phyloP scores from a whole-genome alignment of 2,329 filamentous ascomycete genomes.

The Calonectria montana region DNA sequence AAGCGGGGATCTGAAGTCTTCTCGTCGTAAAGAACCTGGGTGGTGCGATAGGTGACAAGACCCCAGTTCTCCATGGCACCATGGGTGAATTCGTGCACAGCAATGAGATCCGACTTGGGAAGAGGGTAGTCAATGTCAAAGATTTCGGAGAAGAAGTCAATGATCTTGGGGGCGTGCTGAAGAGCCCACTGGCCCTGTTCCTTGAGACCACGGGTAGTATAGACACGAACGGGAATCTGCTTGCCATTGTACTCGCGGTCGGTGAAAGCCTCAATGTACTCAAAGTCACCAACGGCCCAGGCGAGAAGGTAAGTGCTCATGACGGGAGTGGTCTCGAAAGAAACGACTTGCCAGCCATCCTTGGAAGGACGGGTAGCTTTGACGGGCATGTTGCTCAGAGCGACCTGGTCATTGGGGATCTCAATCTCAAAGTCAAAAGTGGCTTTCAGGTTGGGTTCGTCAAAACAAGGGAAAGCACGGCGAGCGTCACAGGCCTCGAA shows the following conservation, averaged over 20 bases:
- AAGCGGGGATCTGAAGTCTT: constrained; percentile 89
- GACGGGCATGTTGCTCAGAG: constrained; percentile 95
- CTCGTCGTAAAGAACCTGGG: constrained; percentile 95
- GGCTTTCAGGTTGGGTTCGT: constrained; percentile 96
- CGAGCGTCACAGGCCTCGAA: constrained; percentile 97
- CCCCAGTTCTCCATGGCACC: constrained; percentile 98
- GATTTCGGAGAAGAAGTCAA: constrained; percentile 96
- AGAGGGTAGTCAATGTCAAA: constrained; percentile 94
- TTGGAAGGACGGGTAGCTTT: constrained; percentile 71
- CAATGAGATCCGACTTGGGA: constrained; percentile 90
- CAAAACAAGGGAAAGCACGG: constrained; percentile 96
- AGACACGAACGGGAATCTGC: constrained; percentile 91
- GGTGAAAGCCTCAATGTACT: constrained; percentile 94
- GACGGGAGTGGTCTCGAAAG: constrained; percentile 84
- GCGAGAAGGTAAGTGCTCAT: constrained; percentile 95
- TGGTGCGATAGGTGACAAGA: constrained; percentile 94
- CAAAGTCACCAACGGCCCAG: constrained; percentile 97
- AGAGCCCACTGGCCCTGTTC: constrained; percentile 91
- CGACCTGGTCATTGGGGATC: constrained; percentile 87
- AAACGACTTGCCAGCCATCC: constrained; percentile 77
- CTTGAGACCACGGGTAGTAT: constrained; percentile 94
- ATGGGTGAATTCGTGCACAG: constrained; percentile 90
- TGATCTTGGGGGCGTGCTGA: constrained; percentile 90
- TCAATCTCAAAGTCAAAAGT: constrained; percentile 96
- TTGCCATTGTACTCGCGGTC: constrained; percentile 91